Conservation (phyloP, 768 basidiomycete species). For the Lentinula lateritia region DNA sequence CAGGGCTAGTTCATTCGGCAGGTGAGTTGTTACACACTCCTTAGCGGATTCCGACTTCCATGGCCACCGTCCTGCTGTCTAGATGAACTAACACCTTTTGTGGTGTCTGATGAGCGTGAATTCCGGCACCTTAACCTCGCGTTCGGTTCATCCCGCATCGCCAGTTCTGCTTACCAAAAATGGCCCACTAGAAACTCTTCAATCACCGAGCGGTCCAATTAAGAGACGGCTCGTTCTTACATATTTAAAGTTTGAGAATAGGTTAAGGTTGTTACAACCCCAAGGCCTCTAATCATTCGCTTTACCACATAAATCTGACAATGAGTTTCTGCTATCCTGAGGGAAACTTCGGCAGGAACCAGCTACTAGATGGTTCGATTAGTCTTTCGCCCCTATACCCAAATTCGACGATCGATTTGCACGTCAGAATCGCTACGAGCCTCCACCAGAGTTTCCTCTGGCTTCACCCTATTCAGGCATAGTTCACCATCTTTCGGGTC, state of each 20-base stretch:
- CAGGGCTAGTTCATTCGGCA: constrained; percentile 88
- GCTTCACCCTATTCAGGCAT: constrained; percentile 82
- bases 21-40: constrained; percentile 88
- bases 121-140: constrained; percentile 74
- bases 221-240: constrained; percentile 82
- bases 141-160: constrained; percentile 69
- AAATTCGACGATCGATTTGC: constrained; percentile 95
- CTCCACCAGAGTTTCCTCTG: constrained; percentile 96
- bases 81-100: constrained; percentile 83
- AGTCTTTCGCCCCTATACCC: constrained; percentile 96
- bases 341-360: constrained; percentile 91
- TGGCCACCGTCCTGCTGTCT: constrained; percentile 87
- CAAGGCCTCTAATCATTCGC: constrained; percentile 91
- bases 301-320: constrained; percentile 65
- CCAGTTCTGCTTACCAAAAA: constrained; percentile 72
- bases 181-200: constrained; percentile 78
- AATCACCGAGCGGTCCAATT: constrained; percentile 77
- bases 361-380: constrained; percentile 94
- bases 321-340: constrained; percentile 51
- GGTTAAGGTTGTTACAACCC: constrained; percentile 86
- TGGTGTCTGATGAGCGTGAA: constrained; percentile 83
- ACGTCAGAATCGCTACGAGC: constrained; percentile 94
- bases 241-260: constrained; percentile 80
- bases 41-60: constrained; percentile 84
- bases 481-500: constrained; percentile 91